Conservation (phyloP, 1,284 basidiomycete genomes). For the Inonotus hispidus region DNA sequence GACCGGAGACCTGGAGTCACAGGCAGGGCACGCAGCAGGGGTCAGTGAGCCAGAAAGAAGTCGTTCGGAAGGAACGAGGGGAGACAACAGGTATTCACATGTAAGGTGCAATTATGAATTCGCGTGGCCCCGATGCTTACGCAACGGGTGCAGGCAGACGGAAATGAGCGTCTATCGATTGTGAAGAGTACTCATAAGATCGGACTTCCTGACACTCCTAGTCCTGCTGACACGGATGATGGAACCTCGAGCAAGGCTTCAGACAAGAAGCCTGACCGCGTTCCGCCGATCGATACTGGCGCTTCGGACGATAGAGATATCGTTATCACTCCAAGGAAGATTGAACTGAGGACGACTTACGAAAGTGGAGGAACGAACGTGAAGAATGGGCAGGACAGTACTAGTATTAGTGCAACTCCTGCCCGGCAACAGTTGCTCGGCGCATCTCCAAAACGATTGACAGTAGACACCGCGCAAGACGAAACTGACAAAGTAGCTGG, state of each 20-base stretch:
- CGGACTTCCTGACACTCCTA: background rate
- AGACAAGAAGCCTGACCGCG: background rate
- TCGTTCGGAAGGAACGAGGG: background rate
- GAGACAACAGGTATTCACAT: background rate
- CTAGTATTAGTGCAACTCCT: background rate
- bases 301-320: background rate
- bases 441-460: background rate
- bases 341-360: background rate
- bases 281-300: background rate
- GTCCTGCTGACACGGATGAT: background rate
- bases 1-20: conserved; percentile 3
- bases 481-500: background rate
- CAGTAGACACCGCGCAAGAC: background rate
- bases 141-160: background rate
- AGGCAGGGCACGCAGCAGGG: background rate
- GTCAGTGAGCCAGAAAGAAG: background rate
- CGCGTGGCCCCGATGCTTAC: background rate
- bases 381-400: background rate
- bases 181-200: background rate
- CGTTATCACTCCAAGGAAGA: background rate
- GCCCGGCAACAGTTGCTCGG: background rate
- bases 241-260: background rate
- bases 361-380: background rate
- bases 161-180: background rate
- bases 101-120: background rate